A percentile compares a stretch with the other conserved stretches of the same genome.
Evolutionary conservation across 805 yeast genomes (phyloP).

Genomic region (Clavispora asparagi): DNA sequence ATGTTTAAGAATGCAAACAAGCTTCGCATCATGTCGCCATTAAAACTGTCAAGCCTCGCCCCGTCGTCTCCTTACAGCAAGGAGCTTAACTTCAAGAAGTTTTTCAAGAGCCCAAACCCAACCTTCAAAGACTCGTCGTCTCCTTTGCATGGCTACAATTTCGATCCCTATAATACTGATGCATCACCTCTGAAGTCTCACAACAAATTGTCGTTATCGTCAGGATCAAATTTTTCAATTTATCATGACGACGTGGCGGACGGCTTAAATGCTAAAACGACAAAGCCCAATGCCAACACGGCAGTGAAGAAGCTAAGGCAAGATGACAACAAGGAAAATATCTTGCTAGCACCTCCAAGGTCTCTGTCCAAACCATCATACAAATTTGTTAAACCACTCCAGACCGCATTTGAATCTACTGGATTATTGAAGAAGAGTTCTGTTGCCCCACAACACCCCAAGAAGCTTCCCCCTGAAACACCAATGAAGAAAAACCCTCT

Average conservation of each 20-base stretch:
- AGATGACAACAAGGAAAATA: slow-evolving; percentile 35
- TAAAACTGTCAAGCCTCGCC: slow-evolving; percentile 2
- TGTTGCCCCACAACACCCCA: slow-evolving; percentile 5
- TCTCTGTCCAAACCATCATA: slow-evolving; percentile 32
- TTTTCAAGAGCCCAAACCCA: slow-evolving; percentile 12
- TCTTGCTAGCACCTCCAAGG: slow-evolving; percentile 1
- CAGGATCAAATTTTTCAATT: slow-evolving; percentile 8
- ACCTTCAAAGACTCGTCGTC: slow-evolving; percentile 14
- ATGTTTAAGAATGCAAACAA: slow-evolving; percentile 32
- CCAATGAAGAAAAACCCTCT: slow-evolving; percentile 40
- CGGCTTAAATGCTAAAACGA: not conserved
- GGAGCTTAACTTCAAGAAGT: slow-evolving; percentile 8
- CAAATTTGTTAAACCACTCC: slow-evolving; percentile 74
- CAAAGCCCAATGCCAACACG: no score
- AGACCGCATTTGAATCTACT: slow-evolving; percentile 73
- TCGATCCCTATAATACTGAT: slow-evolving; percentile 8
- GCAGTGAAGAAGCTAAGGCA: not conserved
- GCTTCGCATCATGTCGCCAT: slow-evolving; percentile 31
- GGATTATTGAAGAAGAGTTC: slow-evolving; percentile 59
- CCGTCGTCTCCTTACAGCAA: slow-evolving; percentile 8
- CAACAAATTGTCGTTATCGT: not conserved
- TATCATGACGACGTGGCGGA: slow-evolving; percentile 7
- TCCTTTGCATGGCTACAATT: slow-evolving; percentile 8
- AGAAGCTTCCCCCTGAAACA: slow-evolving; percentile 39
- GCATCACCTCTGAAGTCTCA: slow-evolving; percentile 1